phyloP scores from a whole-genome alignment of 495 filamentous ascomycete genomes.

The Alectoria sarmentosa region DNA sequence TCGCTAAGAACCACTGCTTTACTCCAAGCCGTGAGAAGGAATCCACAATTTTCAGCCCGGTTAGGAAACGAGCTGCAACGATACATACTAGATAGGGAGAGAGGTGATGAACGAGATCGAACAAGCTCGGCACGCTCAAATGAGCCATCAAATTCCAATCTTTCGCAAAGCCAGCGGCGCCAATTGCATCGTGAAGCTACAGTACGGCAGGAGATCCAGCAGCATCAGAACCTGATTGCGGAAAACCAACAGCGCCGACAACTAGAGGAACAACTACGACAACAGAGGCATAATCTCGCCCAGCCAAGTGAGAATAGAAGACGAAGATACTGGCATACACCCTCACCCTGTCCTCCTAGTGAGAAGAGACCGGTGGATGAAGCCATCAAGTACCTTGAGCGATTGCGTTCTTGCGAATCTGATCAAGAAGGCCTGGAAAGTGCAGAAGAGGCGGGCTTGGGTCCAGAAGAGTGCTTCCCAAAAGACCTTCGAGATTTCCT shows the following conservation, averaged over 20 bases:
- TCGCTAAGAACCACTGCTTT: slow-evolving; percentile 37
- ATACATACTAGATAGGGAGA: slow-evolving; percentile 41
- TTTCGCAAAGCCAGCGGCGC: slow-evolving; percentile 22
- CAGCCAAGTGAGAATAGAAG: slow-evolving; percentile 44
- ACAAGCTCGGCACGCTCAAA: slow-evolving; percentile 10
- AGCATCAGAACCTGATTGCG: slow-evolving; percentile 18
- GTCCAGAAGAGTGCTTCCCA: slow-evolving; percentile 38
- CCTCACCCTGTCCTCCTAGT: slow-evolving; percentile 38
- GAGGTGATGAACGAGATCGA: slow-evolving; percentile 24
- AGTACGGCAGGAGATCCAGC: slow-evolving; percentile 19
- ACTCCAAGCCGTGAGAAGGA: slow-evolving; percentile 44
- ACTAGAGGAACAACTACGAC: slow-evolving; percentile 21
- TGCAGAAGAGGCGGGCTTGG: slow-evolving; percentile 40
- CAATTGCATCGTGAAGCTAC: slow-evolving; percentile 17
- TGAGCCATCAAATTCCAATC: slow-evolving; percentile 7
- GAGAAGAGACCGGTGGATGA: slow-evolving; percentile 45
- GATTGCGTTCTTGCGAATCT: slow-evolving; percentile 48
- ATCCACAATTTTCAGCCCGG: slow-evolving; percentile 41
- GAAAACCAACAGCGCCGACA: slow-evolving; percentile 18
- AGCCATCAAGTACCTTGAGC: slow-evolving; percentile 58
- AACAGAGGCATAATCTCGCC: slow-evolving; percentile 13
- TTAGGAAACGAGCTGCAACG: slow-evolving; percentile 33
- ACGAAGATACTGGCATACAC: slow-evolving; percentile 43
- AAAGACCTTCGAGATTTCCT: slow-evolving; percentile 56
- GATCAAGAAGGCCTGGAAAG: slow-evolving; percentile 50